A percentile compares a stretch with the other conserved stretches of the same genome.
phyloP scores from a whole-genome alignment of 768 basidiomycete genomes.

The Mycena amicta region DNA sequence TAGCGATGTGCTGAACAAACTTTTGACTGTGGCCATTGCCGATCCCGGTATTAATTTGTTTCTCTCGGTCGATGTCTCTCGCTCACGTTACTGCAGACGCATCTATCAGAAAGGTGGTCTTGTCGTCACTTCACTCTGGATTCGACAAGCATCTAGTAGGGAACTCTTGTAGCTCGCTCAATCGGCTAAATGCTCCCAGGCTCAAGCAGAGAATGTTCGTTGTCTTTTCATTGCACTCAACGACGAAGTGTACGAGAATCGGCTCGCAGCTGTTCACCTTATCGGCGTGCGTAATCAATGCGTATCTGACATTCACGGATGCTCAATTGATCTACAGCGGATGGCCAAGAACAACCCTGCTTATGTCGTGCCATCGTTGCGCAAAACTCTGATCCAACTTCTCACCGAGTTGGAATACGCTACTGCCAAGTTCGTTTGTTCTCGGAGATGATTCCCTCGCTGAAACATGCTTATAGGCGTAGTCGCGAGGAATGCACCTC shows the following conservation, averaged over 20 bases:
- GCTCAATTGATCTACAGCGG: constrained; percentile 36
- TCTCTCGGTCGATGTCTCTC: too few species aligned
- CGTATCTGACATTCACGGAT: neutral
- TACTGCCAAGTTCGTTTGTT: constrained; percentile 61
- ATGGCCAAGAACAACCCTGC: constrained; percentile 95
- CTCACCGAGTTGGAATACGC: constrained; percentile 97
- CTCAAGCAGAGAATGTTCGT: constrained; percentile 97
- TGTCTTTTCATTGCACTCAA: constrained; percentile 96
- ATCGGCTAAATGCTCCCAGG: constrained; percentile 28
- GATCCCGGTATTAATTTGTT: constrained; percentile 95
- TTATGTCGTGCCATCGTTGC: constrained; percentile 96
- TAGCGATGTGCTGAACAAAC: constrained; percentile 96
- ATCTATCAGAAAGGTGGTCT: constrained; percentile 79
- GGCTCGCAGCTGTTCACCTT: constrained; percentile 84
- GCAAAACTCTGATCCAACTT: constrained; percentile 94
- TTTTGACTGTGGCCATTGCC: constrained; percentile 92
- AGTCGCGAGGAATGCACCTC: constrained; percentile 92
- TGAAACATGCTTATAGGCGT: constrained; percentile 48
- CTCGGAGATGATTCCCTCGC: neutral
- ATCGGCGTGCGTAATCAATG: constrained; percentile 55
- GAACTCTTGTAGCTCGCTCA: neutral
- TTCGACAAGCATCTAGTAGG: constrained; percentile 86
- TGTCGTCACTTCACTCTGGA: constrained; percentile 84
- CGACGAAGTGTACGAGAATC: constrained; percentile 93
- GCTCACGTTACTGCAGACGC: too few species aligned